These are phyloP conservation scores for Schizosaccharomyces lindneri DNA, from an alignment of 805 yeast species.

Conservation along the genomic window DNA sequence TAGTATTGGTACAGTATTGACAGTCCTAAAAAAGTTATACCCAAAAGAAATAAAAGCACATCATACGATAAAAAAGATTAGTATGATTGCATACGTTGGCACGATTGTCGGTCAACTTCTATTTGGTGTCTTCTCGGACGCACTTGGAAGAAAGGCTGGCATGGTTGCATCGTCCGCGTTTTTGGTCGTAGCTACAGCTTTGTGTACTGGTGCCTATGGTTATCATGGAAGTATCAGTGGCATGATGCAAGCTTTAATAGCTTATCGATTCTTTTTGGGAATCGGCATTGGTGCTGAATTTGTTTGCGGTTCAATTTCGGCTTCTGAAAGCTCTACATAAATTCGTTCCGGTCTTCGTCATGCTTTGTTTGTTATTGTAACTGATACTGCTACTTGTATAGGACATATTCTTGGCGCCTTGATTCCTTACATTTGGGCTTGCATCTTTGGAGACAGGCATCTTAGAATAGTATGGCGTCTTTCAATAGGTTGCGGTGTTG, in stretches of 20 bases:
- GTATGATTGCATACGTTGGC: conserved; percentile 78
- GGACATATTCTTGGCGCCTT: conserved; percentile 70
- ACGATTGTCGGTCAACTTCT: conserved; percentile 65
- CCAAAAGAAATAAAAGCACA: conserved; percentile 37
- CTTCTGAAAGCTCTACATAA: conserved; percentile 67
- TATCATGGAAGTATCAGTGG: conserved; percentile 33
- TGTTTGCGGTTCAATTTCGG: conserved; percentile 79
- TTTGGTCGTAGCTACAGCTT: conserved; percentile 50
- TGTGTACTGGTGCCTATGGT: conserved; percentile 79
- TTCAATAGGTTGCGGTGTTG: conserved; percentile 69
- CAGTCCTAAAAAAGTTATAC: conserved; percentile 46
- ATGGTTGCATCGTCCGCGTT: conserved; percentile 58
- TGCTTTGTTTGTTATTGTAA: conserved; percentile 72
- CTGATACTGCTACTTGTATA: conserved; percentile 62
- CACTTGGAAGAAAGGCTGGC: conserved; percentile 54
- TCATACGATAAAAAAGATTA: conserved; percentile 49
- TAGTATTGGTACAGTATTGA: conserved; percentile 51
- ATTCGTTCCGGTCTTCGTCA: conserved; percentile 66
- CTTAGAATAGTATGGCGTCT: conserved; percentile 78
- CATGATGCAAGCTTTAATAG: conserved; percentile 58
- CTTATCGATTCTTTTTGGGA: conserved; percentile 70
- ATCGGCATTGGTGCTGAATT: conserved; percentile 81
- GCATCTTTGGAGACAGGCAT: conserved; percentile 52
- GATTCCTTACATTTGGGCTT: conserved; percentile 61
- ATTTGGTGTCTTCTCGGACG: conserved; percentile 65